Evolutionary conservation across 169 alveolate species (phyloP).

Genomic region (Babesia sp.): DNA sequence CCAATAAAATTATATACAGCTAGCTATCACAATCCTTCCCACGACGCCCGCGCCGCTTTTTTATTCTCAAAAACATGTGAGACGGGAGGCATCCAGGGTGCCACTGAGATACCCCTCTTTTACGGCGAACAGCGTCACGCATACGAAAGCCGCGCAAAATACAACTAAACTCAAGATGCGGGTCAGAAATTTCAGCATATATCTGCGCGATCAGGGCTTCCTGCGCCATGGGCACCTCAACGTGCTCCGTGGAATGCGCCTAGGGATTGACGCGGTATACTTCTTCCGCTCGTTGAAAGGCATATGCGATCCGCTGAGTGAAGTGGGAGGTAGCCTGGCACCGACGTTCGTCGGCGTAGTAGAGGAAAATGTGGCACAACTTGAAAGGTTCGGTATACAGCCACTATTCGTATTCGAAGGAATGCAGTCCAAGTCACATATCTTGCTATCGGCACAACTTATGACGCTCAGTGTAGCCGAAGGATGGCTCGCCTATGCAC

Average conservation of each 20-base stretch:
- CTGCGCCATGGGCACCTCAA: slow-evolving; percentile 49
- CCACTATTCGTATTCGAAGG: slow-evolving; percentile 67
- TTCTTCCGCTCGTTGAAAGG: slow-evolving; percentile 59
- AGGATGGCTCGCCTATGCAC: slow-evolving; percentile 54
- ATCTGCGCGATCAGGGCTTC: slow-evolving; percentile 68
- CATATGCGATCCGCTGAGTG: slow-evolving; percentile 58
- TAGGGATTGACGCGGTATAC: slow-evolving; percentile 61
- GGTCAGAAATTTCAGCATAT: slow-evolving; percentile 72
- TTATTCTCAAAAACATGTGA: slow-evolving; percentile 25
- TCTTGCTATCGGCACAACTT: slow-evolving; percentile 59
- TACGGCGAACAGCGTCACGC: slow-evolving; percentile 2
- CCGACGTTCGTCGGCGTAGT: slow-evolving; percentile 34
- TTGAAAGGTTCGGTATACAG: slow-evolving; percentile 51
- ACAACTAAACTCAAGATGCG: slow-evolving; percentile 61
- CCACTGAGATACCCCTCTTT: slow-evolving; percentile 1
- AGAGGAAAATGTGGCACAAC: slow-evolving; percentile 48
- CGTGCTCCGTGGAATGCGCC: slow-evolving; percentile 44
- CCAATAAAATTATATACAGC: not conserved
- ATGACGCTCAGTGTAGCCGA: slow-evolving; percentile 42
- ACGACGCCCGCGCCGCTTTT: not conserved
- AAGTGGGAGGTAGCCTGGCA: slow-evolving; percentile 39
- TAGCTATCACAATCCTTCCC: not conserved
- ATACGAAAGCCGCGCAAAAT: slow-evolving; percentile 15
- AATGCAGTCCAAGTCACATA: slow-evolving; percentile 58
- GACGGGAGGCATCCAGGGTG: not conserved